Evolutionary conservation across 345 rosid species (phyloP).

Genomic region (Excoecaria cochinchinensis): DNA sequence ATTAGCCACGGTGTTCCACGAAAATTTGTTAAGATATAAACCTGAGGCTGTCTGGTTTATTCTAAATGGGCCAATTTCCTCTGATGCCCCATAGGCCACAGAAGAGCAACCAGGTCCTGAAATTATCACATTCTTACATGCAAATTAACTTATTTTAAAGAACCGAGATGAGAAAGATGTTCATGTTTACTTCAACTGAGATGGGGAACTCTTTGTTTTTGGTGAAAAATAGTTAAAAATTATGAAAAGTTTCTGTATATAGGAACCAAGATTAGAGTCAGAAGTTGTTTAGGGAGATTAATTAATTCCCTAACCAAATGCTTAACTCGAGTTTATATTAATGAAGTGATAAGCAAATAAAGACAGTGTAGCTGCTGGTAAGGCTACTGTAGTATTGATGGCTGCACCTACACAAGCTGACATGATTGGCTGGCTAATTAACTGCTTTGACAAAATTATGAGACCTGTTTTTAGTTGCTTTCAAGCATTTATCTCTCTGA

Average conservation of each 20-base stretch:
- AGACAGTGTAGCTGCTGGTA: background rate
- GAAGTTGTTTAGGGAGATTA: background rate
- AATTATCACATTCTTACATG: background rate
- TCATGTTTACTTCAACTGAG: too few species aligned
- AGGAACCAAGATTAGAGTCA: too few species aligned
- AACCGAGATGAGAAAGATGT: too few species aligned
- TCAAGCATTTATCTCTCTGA: slow-evolving; percentile 34
- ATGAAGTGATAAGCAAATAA: background rate
- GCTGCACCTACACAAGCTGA: slow-evolving; percentile 31
- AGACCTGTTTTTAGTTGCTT: slow-evolving; percentile 34
- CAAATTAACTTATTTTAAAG: too few species aligned
- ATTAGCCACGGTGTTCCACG: slow-evolving; percentile 87
- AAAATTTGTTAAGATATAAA: slow-evolving; percentile 72
- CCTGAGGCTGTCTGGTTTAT: slow-evolving; percentile 81
- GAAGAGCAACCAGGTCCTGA: slow-evolving; percentile 99
- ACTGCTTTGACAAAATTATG: slow-evolving; percentile 31
- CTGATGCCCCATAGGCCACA: slow-evolving; percentile 98
- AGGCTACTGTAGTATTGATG: slow-evolving; percentile 22
- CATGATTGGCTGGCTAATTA: slow-evolving; percentile 20
- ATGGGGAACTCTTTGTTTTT: too few species aligned
- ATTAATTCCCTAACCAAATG: background rate
- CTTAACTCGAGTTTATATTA: background rate
- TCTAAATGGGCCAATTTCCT: slow-evolving; percentile 95
- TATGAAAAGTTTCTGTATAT: too few species aligned
- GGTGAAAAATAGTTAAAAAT: too few species aligned